Percentiles rank a stretch among this genome's conserved stretches.
phyloP scores from a whole-genome alignment of 768 basidiomycete species.

The Hypsizygus marmoreus region DNA sequence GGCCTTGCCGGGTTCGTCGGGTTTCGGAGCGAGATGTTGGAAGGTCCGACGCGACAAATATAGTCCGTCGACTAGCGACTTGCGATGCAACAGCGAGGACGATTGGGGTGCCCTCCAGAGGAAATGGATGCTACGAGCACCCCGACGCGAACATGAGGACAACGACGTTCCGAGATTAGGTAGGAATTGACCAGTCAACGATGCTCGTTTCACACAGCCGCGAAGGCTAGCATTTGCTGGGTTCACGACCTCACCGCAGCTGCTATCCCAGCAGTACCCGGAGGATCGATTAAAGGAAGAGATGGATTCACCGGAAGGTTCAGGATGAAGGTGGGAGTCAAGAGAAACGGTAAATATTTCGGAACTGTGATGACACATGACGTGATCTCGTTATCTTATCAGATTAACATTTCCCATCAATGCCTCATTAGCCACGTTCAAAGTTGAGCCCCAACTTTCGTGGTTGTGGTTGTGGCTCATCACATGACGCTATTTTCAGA shows the following conservation, averaged over 20 bases:
- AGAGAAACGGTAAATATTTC: neutral
- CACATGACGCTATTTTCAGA: too few relatives aligned
- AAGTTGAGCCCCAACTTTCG: too few relatives aligned
- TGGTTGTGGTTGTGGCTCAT: too few relatives aligned
- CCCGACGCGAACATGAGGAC: slow-evolving; percentile 29
- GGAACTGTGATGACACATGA: neutral
- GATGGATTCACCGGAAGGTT: too few relatives aligned
- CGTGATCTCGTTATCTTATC: slow-evolving; percentile 4
- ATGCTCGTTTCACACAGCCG: slow-evolving; percentile 3
- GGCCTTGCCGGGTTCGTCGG: slow-evolving; percentile 11
- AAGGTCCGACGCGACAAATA: slow-evolving; percentile 13
- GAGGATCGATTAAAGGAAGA: too few relatives aligned
- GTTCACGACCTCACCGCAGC: slow-evolving; percentile 4
- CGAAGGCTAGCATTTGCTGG: slow-evolving; percentile 7
- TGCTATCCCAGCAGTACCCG: neutral
- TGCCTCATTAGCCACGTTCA: too few relatives aligned
- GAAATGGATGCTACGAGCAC: slow-evolving; percentile 4
- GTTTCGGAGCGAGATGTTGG: slow-evolving; percentile 19
- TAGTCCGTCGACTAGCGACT: neutral
- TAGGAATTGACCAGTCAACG: slow-evolving; percentile 25
- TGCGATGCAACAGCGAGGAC: neutral
- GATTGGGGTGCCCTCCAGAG: neutral
- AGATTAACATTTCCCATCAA: neutral
- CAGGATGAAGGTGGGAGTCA: neutral
- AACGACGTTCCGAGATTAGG: neutral